Percentiles rank a stretch among this genome's conserved stretches.
Conservation (phyloP, 495 filamentous ascomycete species). For the Penicillium nucicola region DNA sequence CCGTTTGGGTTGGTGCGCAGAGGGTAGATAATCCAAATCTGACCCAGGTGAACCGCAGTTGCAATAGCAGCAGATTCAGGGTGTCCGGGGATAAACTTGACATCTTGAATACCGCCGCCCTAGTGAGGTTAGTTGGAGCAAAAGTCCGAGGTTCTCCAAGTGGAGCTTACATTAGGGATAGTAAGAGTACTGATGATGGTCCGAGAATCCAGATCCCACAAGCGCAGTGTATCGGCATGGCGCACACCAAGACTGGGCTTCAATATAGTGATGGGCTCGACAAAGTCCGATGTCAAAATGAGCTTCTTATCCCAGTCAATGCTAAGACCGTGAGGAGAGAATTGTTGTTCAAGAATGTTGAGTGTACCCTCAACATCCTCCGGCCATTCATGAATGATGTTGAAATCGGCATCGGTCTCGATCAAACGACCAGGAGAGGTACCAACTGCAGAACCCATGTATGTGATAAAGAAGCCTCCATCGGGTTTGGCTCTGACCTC, state of each 20-base stretch:
- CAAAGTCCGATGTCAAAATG: slow-evolving; percentile 60
- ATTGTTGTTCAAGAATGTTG: slow-evolving; percentile 57
- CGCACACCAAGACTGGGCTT: slow-evolving; percentile 55
- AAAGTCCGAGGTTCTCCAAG: not conserved
- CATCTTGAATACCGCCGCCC: slow-evolving; percentile 61
- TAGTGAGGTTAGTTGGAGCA: slow-evolving; percentile 9
- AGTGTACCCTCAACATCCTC: slow-evolving; percentile 47
- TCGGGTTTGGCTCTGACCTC: slow-evolving; percentile 65
- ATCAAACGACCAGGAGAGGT: slow-evolving; percentile 58
- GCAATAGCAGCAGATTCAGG: slow-evolving; percentile 56
- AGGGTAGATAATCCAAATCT: slow-evolving; percentile 66
- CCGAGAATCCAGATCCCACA: slow-evolving; percentile 52
- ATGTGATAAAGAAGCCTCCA: slow-evolving; percentile 62
- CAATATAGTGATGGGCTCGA: slow-evolving; percentile 56
- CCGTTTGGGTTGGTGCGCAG: slow-evolving; percentile 51
- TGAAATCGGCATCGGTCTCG: slow-evolving; percentile 56
- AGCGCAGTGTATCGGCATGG: slow-evolving; percentile 53
- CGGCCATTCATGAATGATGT: slow-evolving; percentile 61
- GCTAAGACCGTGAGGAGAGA: slow-evolving; percentile 57
- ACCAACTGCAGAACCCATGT: slow-evolving; percentile 53
- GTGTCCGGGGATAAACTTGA: slow-evolving; percentile 65
- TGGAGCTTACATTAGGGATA: slow-evolving; percentile 50
- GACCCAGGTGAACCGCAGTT: slow-evolving; percentile 58
- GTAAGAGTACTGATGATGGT: slow-evolving; percentile 59
- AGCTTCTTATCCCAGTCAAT: slow-evolving; percentile 56